Evolutionary conservation across 768 basidiomycete genomes (phyloP), one percentile per base, ranked within the genome.

Genomic region (Lactarius vividus): DNA sequence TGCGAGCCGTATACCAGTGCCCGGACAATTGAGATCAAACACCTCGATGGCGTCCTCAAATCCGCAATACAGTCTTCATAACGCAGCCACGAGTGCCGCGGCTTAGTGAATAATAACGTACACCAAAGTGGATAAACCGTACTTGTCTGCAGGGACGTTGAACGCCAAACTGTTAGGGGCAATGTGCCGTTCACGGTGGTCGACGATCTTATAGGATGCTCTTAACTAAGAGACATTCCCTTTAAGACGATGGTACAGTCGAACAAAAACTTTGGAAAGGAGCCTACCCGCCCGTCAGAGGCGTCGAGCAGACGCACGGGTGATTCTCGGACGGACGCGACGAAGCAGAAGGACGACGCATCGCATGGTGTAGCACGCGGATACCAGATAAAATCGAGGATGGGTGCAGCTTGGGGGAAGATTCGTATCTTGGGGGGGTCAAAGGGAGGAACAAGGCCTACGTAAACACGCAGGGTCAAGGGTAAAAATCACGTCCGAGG

Each of bases 141-240:
- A 94, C 94, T 82, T 88, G 40, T 86, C 79, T 0, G 84, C 86
- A 5, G 83, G 77, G 1, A 81, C 74, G 70, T 92, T 91, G 76
- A 97, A 98, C 0, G 88, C 82, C 65, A 98, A 79, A 70, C 86
- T 85, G 62, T 94, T 89, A 0, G 96, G 95, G 0, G 93, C 94
- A 46, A 97, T 80, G 61, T 92, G 86, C 37, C 95, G 84, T 77
- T 98, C 96, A n/a, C 90, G 81, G 71, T 98, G 96, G 74, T 98
- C 95, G 11, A 98, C 84, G 44, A 98, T 96, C 46, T 82, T 81
- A 75, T 98, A 98, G 1, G 93, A 95, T 0, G 95, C 96, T 20
- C 96, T 85, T 23, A 93, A 83, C 96, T 97, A 72, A 26, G 18
- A 0, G 9, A 44, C 31, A 9, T 70, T 35, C 56, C 29, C 26